These are phyloP conservation scores for Puccinia novopanici DNA, from an alignment of 1,284 basidiomycete genomes.

Conservation along the genomic window DNA sequence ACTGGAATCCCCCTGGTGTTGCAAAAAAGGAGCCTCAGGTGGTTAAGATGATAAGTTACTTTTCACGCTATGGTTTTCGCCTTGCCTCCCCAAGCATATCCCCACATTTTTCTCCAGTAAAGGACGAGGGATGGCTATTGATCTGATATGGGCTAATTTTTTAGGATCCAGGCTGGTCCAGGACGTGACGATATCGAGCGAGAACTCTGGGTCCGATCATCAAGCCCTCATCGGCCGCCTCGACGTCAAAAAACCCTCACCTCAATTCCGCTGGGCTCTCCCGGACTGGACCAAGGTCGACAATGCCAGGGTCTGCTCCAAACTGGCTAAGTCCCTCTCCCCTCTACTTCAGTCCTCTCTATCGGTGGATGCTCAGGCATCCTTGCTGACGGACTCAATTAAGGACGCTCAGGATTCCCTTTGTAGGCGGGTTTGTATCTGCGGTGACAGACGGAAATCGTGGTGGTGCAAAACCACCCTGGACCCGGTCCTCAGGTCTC, in stretches of 20 bases:
- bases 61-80: background rate
- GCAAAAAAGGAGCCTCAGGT: too few species aligned
- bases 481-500: background rate
- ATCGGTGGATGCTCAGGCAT: too few species aligned
- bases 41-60: too few species aligned
- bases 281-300: too few species aligned
- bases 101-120: background rate
- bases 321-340: too few species aligned
- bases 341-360: too few species aligned
- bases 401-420: rapidly evolving
- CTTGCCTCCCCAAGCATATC: background rate
- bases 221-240: too few species aligned
- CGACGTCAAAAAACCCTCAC: too few species aligned
- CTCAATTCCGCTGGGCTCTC: rapidly evolving
- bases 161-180: too few species aligned
- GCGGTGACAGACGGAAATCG: background rate
- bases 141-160: background rate
- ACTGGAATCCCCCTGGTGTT: slow-evolving; percentile 17
- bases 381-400: too few species aligned
- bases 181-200: background rate
- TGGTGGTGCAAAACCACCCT: background rate
- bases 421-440: background rate
- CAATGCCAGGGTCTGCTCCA: too few species aligned
- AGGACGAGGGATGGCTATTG: background rate
- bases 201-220: slow-evolving; percentile 2